These are phyloP conservation scores for Talaromyces rugulosus DNA, from an alignment of 2,329 filamentous ascomycete species.

Conservation along the genomic window DNA sequence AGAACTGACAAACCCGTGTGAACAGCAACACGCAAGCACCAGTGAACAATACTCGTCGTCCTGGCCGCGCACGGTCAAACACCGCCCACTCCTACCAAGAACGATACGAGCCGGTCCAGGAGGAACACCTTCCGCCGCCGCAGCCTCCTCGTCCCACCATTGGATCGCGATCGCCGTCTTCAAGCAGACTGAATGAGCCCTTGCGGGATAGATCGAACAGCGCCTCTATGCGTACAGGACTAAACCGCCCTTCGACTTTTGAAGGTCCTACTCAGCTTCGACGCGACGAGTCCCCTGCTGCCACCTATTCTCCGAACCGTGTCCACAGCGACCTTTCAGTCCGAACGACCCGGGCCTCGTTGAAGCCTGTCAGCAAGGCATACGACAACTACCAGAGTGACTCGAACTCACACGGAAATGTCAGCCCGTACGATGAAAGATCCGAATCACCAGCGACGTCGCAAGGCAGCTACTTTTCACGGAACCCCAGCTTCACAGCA, in stretches of 20 bases:
- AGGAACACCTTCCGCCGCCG: constrained; percentile 41
- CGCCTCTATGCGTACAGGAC: constrained; percentile 42
- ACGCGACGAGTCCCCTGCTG: constrained; percentile 49
- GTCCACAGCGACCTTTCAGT: constrained; percentile 51
- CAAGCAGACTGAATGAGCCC: constrained; percentile 32
- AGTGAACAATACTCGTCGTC: constrained; percentile 35
- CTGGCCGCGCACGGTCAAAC: constrained; percentile 56
- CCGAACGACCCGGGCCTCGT: constrained; percentile 44
- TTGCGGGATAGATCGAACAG: constrained; percentile 38
- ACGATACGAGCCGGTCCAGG: constrained; percentile 54
- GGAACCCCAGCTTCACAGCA: constrained; percentile 49
- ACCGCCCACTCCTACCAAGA: constrained; percentile 62
- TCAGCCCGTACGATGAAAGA: constrained; percentile 46
- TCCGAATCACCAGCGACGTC: constrained; percentile 53
- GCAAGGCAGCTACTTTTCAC: constrained; percentile 48
- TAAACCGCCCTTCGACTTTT: constrained; percentile 54
- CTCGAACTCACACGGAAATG: constrained; percentile 39
- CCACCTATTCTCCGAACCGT: constrained; percentile 45
- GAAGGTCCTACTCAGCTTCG: constrained; percentile 53
- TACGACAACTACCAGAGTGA: constrained; percentile 49
- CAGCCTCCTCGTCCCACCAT: constrained; percentile 52
- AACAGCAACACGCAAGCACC: constrained; percentile 23
- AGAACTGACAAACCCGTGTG: constrained; percentile 13
- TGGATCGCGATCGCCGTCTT: constrained; percentile 41
- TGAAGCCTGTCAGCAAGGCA: constrained; percentile 38